A percentile compares a stretch with the other conserved stretches of the same genome.
phyloP scores from a whole-genome alignment of 768 basidiomycete genomes.

The Neoboletus magnificus region DNA sequence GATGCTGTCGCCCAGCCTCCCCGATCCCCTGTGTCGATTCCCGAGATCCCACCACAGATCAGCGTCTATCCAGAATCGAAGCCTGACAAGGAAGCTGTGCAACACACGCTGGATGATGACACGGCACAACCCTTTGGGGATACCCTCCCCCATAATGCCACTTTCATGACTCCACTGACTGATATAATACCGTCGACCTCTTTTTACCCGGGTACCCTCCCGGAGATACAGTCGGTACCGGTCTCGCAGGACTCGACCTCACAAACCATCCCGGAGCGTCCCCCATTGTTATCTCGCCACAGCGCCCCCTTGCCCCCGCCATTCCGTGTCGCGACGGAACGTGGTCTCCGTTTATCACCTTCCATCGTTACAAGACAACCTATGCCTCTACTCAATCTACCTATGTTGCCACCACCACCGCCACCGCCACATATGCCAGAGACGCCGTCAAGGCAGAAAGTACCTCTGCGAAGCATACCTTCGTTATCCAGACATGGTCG shows the following conservation, averaged over 20 bases:
- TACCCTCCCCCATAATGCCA: constrained; percentile 8
- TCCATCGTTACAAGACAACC: constrained; percentile 43
- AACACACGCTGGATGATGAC: constrained; percentile 9
- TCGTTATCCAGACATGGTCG: constrained; percentile 43
- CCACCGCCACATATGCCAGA: constrained; percentile 19
- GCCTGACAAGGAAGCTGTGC: constrained; percentile 4
- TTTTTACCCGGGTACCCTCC: neutral
- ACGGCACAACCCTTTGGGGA: constrained; percentile 13
- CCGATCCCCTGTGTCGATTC: neutral
- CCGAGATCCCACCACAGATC: constrained; percentile 8
- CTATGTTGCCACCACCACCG: constrained; percentile 40
- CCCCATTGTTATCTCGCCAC: constrained; percentile 7
- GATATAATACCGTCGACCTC: neutral
- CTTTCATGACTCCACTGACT: constrained; percentile 2
- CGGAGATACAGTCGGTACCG: neutral
- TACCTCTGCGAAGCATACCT: constrained; percentile 52
- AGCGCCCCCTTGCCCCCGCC: constrained; percentile 18
- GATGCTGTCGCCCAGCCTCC: constrained; percentile 8
- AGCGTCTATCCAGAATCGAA: neutral
- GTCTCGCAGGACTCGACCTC: neutral
- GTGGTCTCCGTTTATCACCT: constrained; percentile 43
- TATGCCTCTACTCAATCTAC: constrained; percentile 49
- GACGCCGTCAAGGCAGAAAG: constrained; percentile 12
- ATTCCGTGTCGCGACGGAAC: constrained; percentile 29
- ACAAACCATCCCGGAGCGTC: constrained; percentile 1